Percentiles rank a stretch among this genome's conserved stretches.
These are phyloP conservation scores for Aspergillus sp. DNA, from an alignment of 2,329 filamentous ascomycete species.

Conservation along the genomic window DNA sequence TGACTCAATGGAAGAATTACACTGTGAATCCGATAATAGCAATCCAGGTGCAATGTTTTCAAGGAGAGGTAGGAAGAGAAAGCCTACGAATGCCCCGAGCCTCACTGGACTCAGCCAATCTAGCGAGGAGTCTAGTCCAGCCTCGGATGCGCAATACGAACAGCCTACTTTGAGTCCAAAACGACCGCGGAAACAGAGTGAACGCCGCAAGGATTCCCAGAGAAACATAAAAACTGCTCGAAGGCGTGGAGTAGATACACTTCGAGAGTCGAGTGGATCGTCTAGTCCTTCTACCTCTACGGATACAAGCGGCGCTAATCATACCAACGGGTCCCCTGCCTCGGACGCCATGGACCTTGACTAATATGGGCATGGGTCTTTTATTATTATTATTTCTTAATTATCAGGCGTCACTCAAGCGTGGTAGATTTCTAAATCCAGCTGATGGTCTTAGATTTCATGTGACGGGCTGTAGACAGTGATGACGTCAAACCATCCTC, in stretches of 20 bases:
- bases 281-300: slow-evolving; percentile 21
- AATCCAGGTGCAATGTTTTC: slow-evolving; percentile 5
- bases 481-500: slow-evolving; percentile 37
- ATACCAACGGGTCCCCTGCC: slow-evolving; percentile 11
- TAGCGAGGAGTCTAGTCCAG: background rate
- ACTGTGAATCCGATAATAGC: slow-evolving; percentile 28
- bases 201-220: slow-evolving; percentile 16
- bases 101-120: background rate
- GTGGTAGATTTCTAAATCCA: background rate
- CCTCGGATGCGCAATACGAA: slow-evolving; percentile 13
- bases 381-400: background rate
- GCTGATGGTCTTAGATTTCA: background rate
- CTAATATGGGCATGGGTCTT: slow-evolving; percentile 18
- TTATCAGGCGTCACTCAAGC: background rate
- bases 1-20: slow-evolving; percentile 33
- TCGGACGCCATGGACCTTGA: slow-evolving; percentile 38
- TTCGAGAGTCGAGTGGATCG: slow-evolving; percentile 12
- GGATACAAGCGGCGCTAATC: slow-evolving; percentile 18
- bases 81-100: slow-evolving; percentile 25
- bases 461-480: slow-evolving; percentile 1
- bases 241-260: slow-evolving; percentile 8
- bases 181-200: slow-evolving; percentile 26
- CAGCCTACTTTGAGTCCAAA: slow-evolving; percentile 23
- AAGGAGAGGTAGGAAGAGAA: slow-evolving; percentile 37
- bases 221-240: slow-evolving; percentile 1